Percentiles rank a stretch among this genome's conserved stretches.
These are phyloP conservation scores for Leishmania aethiopica DNA, from an alignment of 208 protist genomes.

Conservation along the genomic window DNA sequence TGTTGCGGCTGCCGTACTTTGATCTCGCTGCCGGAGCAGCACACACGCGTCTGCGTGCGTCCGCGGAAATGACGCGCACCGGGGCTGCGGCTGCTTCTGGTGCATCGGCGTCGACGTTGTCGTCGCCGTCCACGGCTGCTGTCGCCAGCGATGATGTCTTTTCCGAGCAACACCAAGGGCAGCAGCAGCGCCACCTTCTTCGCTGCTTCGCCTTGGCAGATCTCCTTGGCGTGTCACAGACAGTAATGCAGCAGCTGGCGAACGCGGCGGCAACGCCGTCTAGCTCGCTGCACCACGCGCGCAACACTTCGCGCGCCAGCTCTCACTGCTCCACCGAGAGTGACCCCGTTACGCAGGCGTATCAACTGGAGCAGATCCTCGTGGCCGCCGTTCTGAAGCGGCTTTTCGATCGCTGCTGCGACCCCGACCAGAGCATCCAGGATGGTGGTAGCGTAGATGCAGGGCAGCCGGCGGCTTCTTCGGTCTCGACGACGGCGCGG, in stretches of 20 bases:
- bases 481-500: not conserved
- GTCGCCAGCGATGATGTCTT: not conserved
- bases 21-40: too few relatives aligned
- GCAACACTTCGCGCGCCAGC: not conserved
- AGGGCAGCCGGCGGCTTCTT: not conserved
- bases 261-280: not conserved
- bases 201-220: conserved; percentile 27
- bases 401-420: not conserved
- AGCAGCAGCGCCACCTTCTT: conserved; percentile 8
- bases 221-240: conserved; percentile 10
- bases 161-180: not conserved
- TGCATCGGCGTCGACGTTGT: not conserved
- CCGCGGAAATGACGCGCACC: not conserved
- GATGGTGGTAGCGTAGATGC: too few relatives aligned
- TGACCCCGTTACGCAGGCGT: not conserved
- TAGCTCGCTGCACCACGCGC: not conserved
- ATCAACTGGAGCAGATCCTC: not conserved
- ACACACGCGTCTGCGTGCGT: not conserved
- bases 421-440: not conserved
- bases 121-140: not conserved
- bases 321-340: not conserved
- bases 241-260: not conserved
- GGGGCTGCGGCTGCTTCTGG: not conserved
- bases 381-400: not conserved
- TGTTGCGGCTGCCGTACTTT: not conserved